These are phyloP conservation scores for Schizophyllum commune DNA, from an alignment of 1,284 basidiomycete species.

Conservation along the genomic window DNA sequence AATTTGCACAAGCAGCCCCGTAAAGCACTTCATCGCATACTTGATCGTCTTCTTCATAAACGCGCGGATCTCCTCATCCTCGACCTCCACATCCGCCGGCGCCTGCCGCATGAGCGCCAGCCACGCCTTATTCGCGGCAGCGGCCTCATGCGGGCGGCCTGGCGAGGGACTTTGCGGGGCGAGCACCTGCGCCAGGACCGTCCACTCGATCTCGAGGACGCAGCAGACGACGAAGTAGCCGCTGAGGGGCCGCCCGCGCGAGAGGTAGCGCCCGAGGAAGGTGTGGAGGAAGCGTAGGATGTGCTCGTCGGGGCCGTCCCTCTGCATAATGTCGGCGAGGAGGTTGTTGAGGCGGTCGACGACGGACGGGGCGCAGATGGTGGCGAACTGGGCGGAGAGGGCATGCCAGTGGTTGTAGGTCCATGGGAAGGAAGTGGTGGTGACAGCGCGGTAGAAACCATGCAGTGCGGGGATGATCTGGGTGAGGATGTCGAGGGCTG, in stretches of 20 bases:
- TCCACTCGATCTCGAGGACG: conserved; percentile 79
- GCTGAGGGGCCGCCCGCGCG: conserved; percentile 69
- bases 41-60: conserved; percentile 42
- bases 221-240: conserved; percentile 87
- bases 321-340: conserved; percentile 51
- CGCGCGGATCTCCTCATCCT: conserved; percentile 32
- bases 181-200: conserved; percentile 71
- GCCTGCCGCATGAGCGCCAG: conserved; percentile 50
- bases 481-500: conserved; percentile 66
- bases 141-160: conserved; percentile 48
- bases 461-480: conserved; percentile 79
- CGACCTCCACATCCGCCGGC: conserved; percentile 30
- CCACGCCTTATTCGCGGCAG: conserved; percentile 79
- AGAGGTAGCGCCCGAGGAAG: conserved; percentile 72
- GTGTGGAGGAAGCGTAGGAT: conserved; percentile 55
- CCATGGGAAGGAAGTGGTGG: conserved; percentile 73
- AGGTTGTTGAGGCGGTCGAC: conserved; percentile 66
- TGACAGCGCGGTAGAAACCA: conserved; percentile 81
- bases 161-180: conserved; percentile 25
- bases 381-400: conserved; percentile 46
- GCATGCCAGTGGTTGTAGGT: conserved; percentile 56
- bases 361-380: conserved; percentile 50
- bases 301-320: conserved; percentile 43
- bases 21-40: conserved; percentile 65
- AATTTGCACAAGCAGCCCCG: conserved; percentile 65